Evolutionary conservation across 75 land plant genomes (phyloP).

Genomic region (Sequoia sempervirens): DNA sequence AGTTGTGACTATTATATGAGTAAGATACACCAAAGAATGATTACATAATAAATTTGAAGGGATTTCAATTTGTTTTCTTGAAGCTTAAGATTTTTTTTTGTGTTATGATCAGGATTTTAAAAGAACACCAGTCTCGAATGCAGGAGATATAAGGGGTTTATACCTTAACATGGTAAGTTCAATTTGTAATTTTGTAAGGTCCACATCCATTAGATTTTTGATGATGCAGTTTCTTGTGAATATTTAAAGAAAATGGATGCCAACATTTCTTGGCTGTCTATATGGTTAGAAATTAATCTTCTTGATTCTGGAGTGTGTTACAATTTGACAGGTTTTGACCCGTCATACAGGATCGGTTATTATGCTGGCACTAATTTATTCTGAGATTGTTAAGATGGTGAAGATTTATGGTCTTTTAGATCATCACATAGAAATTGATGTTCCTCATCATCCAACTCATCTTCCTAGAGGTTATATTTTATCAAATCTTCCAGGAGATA

Average conservation of each 20-base stretch:
- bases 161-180: slow-evolving; percentile 62
- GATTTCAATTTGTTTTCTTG: background rate
- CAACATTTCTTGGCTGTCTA: background rate
- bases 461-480: slow-evolving; percentile 31
- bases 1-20: background rate
- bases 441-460: slow-evolving; percentile 39
- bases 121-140: slow-evolving; percentile 21
- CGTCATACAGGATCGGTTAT: slow-evolving; percentile 55
- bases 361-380: slow-evolving; percentile 69
- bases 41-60: background rate
- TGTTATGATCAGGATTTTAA: slow-evolving; percentile 46
- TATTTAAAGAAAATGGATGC: background rate
- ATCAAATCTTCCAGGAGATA: background rate
- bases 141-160: slow-evolving; percentile 41
- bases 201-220: background rate
- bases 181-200: background rate
- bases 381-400: slow-evolving; percentile 61
- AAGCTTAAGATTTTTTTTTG: background rate
- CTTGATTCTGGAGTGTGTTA: background rate
- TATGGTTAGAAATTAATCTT: background rate
- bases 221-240: background rate
- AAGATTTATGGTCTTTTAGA: slow-evolving; percentile 44
- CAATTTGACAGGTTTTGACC: slow-evolving; percentile 53
- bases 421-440: slow-evolving; percentile 60
- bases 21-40: background rate